These are phyloP conservation scores for Crotalaria pallida DNA, from an alignment of 306 rosid genomes.

Conservation along the genomic window DNA sequence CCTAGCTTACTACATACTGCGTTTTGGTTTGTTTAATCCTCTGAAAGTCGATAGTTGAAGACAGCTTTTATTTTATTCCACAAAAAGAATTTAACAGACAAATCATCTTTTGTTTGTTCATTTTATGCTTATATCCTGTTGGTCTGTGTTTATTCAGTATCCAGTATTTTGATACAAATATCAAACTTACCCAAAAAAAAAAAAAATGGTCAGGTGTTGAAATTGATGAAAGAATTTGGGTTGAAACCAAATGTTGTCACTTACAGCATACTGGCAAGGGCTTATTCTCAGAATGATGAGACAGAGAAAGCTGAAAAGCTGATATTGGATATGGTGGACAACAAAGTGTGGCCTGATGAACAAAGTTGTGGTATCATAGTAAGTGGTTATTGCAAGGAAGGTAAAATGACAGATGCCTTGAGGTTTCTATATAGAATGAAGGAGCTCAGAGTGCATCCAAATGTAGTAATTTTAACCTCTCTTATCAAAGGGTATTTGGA, in stretches of 20 bases:
- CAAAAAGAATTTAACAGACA: background rate
- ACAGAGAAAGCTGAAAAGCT: constrained; percentile 60
- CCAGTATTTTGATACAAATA: background rate
- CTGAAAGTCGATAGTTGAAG: background rate
- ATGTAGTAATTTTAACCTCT: constrained; percentile 73
- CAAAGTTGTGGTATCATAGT: constrained; percentile 83
- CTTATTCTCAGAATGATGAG: constrained; percentile 81
- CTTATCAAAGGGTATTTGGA: constrained; percentile 89
- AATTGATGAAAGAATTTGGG: constrained; percentile 86
- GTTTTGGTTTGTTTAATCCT: background rate
- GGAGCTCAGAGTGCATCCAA: constrained; percentile 69
- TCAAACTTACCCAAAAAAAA: constrained; percentile 14
- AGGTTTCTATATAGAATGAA: constrained; percentile 75
- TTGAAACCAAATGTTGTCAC: constrained; percentile 84
- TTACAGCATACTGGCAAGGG: constrained; percentile 75
- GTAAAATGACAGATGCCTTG: constrained; percentile 71
- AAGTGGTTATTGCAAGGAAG: constrained; percentile 85
- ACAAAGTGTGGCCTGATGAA: constrained; percentile 64
- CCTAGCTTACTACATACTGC: background rate
- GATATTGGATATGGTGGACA: constrained; percentile 58
- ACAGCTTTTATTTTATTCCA: background rate
- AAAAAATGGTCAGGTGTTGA: constrained; percentile 62
- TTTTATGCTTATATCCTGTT: constrained; percentile 2
- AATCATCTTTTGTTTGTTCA: background rate
- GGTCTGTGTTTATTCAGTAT: background rate